These are phyloP conservation scores for Lanzia echinophila DNA, from an alignment of 2,329 filamentous ascomycete species.

Conservation along the genomic window DNA sequence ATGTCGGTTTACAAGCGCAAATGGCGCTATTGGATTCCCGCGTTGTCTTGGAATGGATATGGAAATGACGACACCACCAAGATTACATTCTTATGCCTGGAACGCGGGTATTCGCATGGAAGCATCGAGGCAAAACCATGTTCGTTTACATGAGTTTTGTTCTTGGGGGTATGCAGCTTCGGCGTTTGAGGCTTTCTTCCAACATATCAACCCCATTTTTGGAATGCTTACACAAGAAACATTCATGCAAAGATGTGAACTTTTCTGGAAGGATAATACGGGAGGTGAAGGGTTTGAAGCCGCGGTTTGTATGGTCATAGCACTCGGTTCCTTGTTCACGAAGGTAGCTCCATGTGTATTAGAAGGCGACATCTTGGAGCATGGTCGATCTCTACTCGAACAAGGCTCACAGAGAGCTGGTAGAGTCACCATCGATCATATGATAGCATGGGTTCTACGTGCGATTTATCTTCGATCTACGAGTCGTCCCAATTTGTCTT, in stretches of 20 bases:
- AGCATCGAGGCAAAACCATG: slow-evolving; percentile 11
- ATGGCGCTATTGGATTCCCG: slow-evolving; percentile 32
- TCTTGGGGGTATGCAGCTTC: slow-evolving; percentile 15
- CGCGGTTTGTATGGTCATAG: slow-evolving; percentile 29
- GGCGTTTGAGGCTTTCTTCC: slow-evolving; percentile 27
- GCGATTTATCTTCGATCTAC: slow-evolving; percentile 26
- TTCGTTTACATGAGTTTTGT: slow-evolving; percentile 5
- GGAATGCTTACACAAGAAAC: slow-evolving; percentile 28
- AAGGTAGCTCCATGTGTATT: slow-evolving; percentile 12
- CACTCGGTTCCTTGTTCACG: slow-evolving; percentile 31
- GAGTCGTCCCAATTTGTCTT: slow-evolving; percentile 23
- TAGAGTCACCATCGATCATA: slow-evolving; percentile 14
- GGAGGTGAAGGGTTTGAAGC: slow-evolving; percentile 31
- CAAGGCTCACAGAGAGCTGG: slow-evolving; percentile 12
- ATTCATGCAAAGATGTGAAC: slow-evolving; percentile 20
- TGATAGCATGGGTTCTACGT: slow-evolving; percentile 23
- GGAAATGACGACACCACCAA: slow-evolving; percentile 29
- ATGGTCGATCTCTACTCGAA: slow-evolving; percentile 23
- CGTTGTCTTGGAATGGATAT: slow-evolving; percentile 29
- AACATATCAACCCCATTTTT: slow-evolving; percentile 30
- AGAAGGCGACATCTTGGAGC: slow-evolving; percentile 26
- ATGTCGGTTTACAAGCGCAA: slow-evolving; percentile 20
- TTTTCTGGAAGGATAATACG: slow-evolving; percentile 29
- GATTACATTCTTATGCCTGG: slow-evolving; percentile 34
- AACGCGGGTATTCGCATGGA: slow-evolving; percentile 29